Base-by-base conservation (phyloP, 2,329 filamentous ascomycete genomes). In the Trematosphaeria pertusa region DNA sequence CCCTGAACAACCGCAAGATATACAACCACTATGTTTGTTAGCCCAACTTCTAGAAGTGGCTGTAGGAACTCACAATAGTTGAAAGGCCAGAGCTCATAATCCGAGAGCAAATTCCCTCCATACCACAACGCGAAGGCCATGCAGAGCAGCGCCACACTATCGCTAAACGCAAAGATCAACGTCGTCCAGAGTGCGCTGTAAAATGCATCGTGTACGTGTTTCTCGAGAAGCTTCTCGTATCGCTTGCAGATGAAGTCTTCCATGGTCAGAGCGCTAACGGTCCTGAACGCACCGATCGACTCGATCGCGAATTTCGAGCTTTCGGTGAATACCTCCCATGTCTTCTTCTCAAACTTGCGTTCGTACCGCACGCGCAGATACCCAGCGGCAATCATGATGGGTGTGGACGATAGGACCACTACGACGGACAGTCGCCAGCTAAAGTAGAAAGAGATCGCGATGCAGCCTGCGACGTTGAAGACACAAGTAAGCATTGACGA, bases 221-320 rank as follows among this genome's bases (percentile, higher is more conserved):
- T 65, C 0, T 82, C 83, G n/a, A 97, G 80, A 17, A 87, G 83
- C 0, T 73, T 62, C 41, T 84, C 84, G 72, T 97, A 97, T 38
- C 86, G 80, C 3, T 73, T 61, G 62, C 89, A 82, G 3, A 97
- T 89, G 62, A 95, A 89, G 0, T 81, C 72, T 73, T 97, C 93
- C 10, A 92, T 84, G 0, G 91, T 96, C 36, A 97, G 80, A 4
- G 90, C 89, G 6, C 91, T 91, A n/a, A 97, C 92, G 2, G 93
- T 97, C 41, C 92, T 87, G 57, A 97, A 96, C 6, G 91, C 88
- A 1, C 89, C 91, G 30, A 94, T 95, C 33, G 92, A 91, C 71
- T 97, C 93, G 37, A 91, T 95, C 7, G 93, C 93, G 67, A 88
- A 97, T 43, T 85, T 87, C 4, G 92, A 92, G 46, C 90, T 96